Evolutionary conservation across 495 filamentous ascomycete species (phyloP).

Genomic region (Aspergillus ellipticus): DNA sequence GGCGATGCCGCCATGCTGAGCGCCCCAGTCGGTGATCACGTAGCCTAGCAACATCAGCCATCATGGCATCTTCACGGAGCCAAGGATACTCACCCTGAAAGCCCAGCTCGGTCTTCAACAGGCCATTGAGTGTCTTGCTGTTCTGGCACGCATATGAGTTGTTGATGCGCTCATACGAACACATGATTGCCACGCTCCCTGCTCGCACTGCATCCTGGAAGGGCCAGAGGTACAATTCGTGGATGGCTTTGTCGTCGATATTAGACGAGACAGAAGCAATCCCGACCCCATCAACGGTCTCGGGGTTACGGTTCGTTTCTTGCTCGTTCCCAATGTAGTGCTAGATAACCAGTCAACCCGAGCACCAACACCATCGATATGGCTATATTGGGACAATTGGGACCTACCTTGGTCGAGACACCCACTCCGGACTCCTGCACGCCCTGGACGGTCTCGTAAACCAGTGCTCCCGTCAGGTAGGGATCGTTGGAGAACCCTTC

Average conservation of each 20-base stretch:
- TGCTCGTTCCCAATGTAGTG: constrained; percentile 81
- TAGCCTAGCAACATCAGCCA: constrained; percentile 35
- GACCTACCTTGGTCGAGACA: constrained; percentile 61
- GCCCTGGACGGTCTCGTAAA: constrained; percentile 58
- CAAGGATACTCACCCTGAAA: constrained; percentile 48
- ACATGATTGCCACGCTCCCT: constrained; percentile 54
- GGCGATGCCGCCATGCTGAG: constrained; percentile 52
- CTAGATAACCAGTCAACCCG: too few species aligned
- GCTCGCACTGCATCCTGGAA: constrained; percentile 54
- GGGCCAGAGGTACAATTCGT: constrained; percentile 69
- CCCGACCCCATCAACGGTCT: constrained; percentile 29
- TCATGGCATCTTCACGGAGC: constrained; percentile 46
- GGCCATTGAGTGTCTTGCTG: constrained; percentile 50
- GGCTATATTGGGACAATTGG: neutral
- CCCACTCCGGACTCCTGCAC: constrained; percentile 69
- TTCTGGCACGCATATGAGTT: constrained; percentile 67
- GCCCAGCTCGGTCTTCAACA: constrained; percentile 58
- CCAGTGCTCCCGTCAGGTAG: constrained; percentile 58
- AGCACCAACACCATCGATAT: too few species aligned
- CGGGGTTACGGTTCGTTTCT: constrained; percentile 62
- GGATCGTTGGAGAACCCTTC: constrained; percentile 76
- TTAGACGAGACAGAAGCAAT: constrained; percentile 52
- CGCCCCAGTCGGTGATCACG: constrained; percentile 57
- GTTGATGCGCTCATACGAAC: constrained; percentile 61
- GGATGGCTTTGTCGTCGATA: constrained; percentile 65